Percentiles rank a stretch among this genome's conserved stretches.
Evolutionary conservation across 2,329 filamentous ascomycete genomes (phyloP).

Genomic region (Fusarium sp.): DNA sequence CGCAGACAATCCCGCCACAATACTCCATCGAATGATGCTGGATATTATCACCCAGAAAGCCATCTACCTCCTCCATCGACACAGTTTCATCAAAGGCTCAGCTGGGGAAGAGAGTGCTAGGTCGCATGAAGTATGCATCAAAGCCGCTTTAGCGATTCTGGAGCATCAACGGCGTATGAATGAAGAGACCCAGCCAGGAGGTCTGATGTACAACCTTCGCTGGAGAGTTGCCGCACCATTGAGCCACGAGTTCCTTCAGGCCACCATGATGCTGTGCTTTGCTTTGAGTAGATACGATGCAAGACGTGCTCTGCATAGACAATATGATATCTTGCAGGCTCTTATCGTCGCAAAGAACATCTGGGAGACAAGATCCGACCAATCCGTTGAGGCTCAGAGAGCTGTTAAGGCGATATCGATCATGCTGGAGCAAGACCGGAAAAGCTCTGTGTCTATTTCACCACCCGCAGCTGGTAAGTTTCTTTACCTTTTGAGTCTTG

Average conservation of each 20-base stretch:
- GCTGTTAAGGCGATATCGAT: conserved; percentile 6
- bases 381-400: conserved; percentile 9
- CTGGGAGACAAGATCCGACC: conserved; percentile 3
- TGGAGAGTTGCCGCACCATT: conserved; percentile 33
- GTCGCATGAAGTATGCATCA: conserved; percentile 8
- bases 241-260: conserved; percentile 31
- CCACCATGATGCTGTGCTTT: conserved; percentile 36
- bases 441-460: background rate
- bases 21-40: conserved; percentile 18
- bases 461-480: background rate
- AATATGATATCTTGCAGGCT: conserved; percentile 10
- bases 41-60: conserved; percentile 13
- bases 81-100: background rate
- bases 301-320: background rate
- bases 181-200: conserved; percentile 30
- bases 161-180: conserved; percentile 27
- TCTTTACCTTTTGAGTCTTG: background rate
- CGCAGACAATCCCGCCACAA: background rate
- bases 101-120: background rate
- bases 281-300: conserved; percentile 9
- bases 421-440: background rate
- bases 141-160: conserved; percentile 25
- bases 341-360: background rate
- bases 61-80: conserved; percentile 12
- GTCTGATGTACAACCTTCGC: conserved; percentile 33